Conservation (phyloP, 2,329 filamentous ascomycete species). For the Balansia obtecta region DNA sequence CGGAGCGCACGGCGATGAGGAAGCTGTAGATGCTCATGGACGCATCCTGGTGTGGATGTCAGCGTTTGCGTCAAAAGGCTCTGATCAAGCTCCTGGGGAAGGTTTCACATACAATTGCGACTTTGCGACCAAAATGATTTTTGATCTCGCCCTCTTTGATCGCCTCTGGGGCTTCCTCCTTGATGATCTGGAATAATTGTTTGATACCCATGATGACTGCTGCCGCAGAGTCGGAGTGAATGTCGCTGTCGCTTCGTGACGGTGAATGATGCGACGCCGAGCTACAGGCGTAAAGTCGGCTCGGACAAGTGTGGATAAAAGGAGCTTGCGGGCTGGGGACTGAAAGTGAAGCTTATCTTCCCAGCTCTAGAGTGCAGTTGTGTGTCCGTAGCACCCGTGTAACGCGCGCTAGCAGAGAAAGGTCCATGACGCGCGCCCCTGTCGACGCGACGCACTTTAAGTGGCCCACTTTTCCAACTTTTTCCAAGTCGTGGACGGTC, state of each 20-base stretch:
- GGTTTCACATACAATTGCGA: constrained; percentile 65
- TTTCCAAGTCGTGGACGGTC: too few relatives aligned
- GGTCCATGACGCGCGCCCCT: constrained; percentile 4
- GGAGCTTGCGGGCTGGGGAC: background rate
- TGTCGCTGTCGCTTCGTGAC: background rate
- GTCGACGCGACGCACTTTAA: constrained; percentile 8
- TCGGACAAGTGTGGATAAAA: too few relatives aligned
- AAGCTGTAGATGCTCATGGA: constrained; percentile 99
- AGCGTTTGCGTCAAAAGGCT: background rate
- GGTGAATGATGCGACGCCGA: background rate
- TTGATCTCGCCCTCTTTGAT: constrained; percentile 98
- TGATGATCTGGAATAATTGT: constrained; percentile 69
- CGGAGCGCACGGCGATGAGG: constrained; percentile 90
- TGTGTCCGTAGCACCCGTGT: too few relatives aligned
- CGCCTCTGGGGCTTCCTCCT: constrained; percentile 87
- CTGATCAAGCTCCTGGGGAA: background rate
- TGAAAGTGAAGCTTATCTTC: background rate
- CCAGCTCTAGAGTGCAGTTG: background rate
- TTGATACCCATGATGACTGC: constrained; percentile 47
- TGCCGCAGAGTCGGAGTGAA: background rate
- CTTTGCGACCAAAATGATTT: constrained; percentile 95
- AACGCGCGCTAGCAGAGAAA: background rate
- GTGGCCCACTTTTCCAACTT: constrained; percentile 6
- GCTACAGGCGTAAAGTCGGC: background rate
- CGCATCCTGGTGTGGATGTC: constrained; percentile 19